Base-by-base conservation (phyloP, 306 rosid genomes). In the Sesbania bispinosa region DNA sequence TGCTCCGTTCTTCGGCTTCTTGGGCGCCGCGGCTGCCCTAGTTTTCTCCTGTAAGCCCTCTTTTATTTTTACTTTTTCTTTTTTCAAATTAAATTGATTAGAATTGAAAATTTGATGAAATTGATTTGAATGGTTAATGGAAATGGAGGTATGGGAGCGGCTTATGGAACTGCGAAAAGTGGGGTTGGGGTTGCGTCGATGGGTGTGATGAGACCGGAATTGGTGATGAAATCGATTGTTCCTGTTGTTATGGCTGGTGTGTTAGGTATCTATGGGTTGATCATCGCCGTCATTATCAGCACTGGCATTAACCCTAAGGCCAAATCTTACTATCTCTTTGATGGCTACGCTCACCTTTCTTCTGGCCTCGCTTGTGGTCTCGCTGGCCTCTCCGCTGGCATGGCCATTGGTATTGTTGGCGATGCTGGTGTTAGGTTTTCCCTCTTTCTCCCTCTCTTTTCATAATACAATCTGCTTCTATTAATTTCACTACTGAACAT, bases 171-270 rank as follows among this genome's bases (percentile, higher is more conserved):
- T 1, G 89, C 92, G 3, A 86, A 89, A 79, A 89, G 92, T 19
- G 89, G 90, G 0, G 90, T 88, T 4, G 95, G 95, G 0, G 95
- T 88, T n/a, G 91, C 95, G 2, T 88, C 91, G 7, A 88, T 88
- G 91, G 95, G 91, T 2, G 95, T 87, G 39, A 90, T 87, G 90
- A 79, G 90, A 67, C 89, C 93, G 1, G 90, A 85, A 66, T 87
- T 87, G 19, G 93, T 87, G 6, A 87, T 87, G 89, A 87, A 87
- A 74, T 85, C 95, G 6, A 88, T 88, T 13, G 91, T 84, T 6
- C 95, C 95, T 6, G 95, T 88, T 54, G 95, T 88, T 4, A 88
- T 86, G 91, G 95, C 95, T 24, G 91, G 91, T 73, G 91, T 88
- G n/a, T 67, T 88, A 21, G 95, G 95, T 52, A 88, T 88, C 47